Base-by-base conservation (phyloP, 2,329 filamentous ascomycete species). In the Alternaria ventricosa region DNA sequence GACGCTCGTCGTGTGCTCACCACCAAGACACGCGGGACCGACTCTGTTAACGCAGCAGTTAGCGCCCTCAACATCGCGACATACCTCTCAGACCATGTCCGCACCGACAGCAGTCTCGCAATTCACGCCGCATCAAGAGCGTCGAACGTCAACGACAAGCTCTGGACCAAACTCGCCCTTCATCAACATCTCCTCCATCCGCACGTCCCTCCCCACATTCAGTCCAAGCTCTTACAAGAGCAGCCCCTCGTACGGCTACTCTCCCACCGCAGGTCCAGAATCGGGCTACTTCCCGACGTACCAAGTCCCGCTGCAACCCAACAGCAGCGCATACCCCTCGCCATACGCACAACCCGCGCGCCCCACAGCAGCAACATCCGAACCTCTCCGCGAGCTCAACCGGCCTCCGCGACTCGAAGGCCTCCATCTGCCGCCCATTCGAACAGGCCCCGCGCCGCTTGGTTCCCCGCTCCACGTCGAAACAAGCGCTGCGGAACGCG, bases 1-100 rank as follows among this genome's bases (percentile, higher is more conserved):
- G 22, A 81, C 81, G 23, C 69, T 84, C 45, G 81, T 81, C 41
- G 75, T 80, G 47, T 73, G 70, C 33, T 76, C 71, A 33, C 69
- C 70, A 49, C 67, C 68, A 22, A 68, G 73, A 27, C 59, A 69
- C 22, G 56, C 66, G 7, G 74, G 64, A 55, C 74, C 77, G 61
- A 66, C 71, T 73, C 73, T 79, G 71, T 56, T 74, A 49, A 78
- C 76, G 10, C 76, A 78, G 54, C 76, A 79, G 45, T 62, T 76
- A 25, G 75, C 74, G 57, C 75, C 77, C 45, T 75, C 75, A 3
- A 77, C 75, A 36, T 71, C 75, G 15, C 64, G 69, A 13, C 69
- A 65, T 11, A 64, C 68, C 33, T 74, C 74, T 13, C 76, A 78
- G 50, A 70, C 70, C 11, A 71, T 71, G 55, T 75, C 76, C 20